These are phyloP conservation scores for Puccinia hordei DNA, from an alignment of 1,284 basidiomycete genomes.

Conservation along the genomic window DNA sequence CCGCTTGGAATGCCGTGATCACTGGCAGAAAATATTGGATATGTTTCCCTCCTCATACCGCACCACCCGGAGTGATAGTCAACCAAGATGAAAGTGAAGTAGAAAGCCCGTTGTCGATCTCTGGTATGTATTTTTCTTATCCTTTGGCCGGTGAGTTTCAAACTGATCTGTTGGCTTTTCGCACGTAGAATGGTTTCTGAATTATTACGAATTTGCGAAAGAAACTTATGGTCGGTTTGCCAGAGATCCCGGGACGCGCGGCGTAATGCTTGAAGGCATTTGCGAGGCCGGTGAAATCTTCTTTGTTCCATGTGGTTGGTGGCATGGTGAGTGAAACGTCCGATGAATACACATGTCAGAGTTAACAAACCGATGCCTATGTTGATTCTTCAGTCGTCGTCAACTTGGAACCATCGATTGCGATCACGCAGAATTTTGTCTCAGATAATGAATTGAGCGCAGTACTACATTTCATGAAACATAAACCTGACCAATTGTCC, in stretches of 20 bases:
- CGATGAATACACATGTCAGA: neutral
- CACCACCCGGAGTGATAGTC: conserved; percentile 61
- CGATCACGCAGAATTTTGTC: conserved; percentile 63
- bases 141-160: conserved; percentile 32
- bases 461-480: conserved; percentile 61
- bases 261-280: conserved; percentile 60
- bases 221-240: conserved; percentile 57
- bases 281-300: conserved; percentile 61
- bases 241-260: conserved; percentile 54
- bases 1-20: conserved; percentile 62
- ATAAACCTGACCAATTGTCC: conserved; percentile 61
- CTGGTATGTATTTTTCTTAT: conserved; percentile 53
- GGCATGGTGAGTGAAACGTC: conserved; percentile 55
- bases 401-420: conserved; percentile 59
- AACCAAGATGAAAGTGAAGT: conserved; percentile 59
- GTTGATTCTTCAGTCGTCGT: conserved; percentile 55
- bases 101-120: conserved; percentile 59
- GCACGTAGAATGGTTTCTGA: conserved; percentile 60
- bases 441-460: conserved; percentile 59
- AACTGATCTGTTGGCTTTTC: conserved; percentile 44
- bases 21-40: conserved; percentile 61
- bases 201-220: conserved; percentile 59
- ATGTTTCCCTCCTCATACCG: conserved; percentile 60
- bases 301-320: conserved; percentile 60
- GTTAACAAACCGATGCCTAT: neutral